A percentile compares a stretch with the other conserved stretches of the same genome.
Evolutionary conservation across 2,329 filamentous ascomycete species (phyloP).

Genomic region (Penicillium sp.): DNA sequence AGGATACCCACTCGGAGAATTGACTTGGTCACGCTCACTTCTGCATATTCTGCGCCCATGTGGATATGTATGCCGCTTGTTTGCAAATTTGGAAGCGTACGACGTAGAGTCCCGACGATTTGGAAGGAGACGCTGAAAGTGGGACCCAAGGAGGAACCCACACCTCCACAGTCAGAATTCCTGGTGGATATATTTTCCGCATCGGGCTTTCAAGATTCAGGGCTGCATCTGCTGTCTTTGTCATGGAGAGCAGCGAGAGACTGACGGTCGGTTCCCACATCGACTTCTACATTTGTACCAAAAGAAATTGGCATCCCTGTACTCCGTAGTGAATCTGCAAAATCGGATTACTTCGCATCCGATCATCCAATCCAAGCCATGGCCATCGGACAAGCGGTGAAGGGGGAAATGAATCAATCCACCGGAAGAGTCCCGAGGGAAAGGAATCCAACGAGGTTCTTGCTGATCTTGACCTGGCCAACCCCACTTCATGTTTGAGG

Average conservation of each 20-base stretch:
- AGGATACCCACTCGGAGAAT: not conserved
- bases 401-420: constrained; percentile 15
- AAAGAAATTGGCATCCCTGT: constrained; percentile 2
- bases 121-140: not conserved
- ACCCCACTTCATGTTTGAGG: constrained; percentile 16
- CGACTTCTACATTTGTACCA: not conserved
- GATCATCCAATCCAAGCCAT: not conserved
- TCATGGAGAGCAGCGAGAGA: not conserved
- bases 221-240: not conserved
- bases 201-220: not conserved
- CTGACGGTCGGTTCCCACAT: not conserved
- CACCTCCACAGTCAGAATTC: constrained; percentile 6
- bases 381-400: constrained; percentile 24
- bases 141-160: constrained; percentile 7
- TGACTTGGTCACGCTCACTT: not conserved
- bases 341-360: not conserved
- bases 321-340: constrained; percentile 10
- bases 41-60: not conserved
- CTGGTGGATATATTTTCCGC: constrained; percentile 15
- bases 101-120: constrained; percentile 5
- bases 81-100: constrained; percentile 4
- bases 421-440: constrained; percentile 19
- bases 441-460: constrained; percentile 22
- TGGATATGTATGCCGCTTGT: not conserved
- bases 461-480: constrained; percentile 20